Base-by-base conservation (phyloP, 2,329 filamentous ascomycete species). In the Westerdykella ornata region DNA sequence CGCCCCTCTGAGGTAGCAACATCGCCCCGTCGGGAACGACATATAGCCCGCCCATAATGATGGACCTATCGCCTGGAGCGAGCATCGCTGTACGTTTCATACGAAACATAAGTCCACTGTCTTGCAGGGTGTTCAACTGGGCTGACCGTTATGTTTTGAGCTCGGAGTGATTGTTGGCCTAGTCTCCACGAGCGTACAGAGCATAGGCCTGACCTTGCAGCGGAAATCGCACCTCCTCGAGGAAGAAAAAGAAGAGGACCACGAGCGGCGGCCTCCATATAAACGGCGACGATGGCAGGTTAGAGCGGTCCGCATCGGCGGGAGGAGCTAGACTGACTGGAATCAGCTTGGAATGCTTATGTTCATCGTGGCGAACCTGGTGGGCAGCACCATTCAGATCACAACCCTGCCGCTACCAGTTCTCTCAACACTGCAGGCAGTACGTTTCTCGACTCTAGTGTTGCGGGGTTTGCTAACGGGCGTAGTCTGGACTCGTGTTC, bases 141-240 rank as follows among this genome's bases (percentile, higher is more conserved):
- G 38, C 44, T 53, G 41, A 48, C 39, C 35, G 16, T 41, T 32
- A 28, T 33, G 11, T 26, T 5, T 29, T 26, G 61, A 94, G 88
- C 77, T 97, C 61, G 92, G 92, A 60, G 88, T 98, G 62, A 69
- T 96, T 49, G 90, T 96, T 62, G 92, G 92, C 56, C 77, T 98
- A 51, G 66, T 96, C 54, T 97, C 90, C 44, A 96, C 92, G 45
- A 92, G 88, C 65, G 80, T 97, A 17, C 92, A 98, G 68, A 95
- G 89, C 65, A 75, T 98, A 57, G 92, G 92, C 52, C 77, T 98
- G 51, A 98, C 92, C 22, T 77, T 98, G 18, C 92, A 98, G 70
- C 87, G 92, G 65, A 97, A 98, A 70, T 97, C 92, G 49, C 92
- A 98, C 70, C 84, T 98, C 53, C 81, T 97, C 61, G 92, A 98